Evolutionary conservation across 2,329 filamentous ascomycete species (phyloP).

Genomic region (Nemania sp.): DNA sequence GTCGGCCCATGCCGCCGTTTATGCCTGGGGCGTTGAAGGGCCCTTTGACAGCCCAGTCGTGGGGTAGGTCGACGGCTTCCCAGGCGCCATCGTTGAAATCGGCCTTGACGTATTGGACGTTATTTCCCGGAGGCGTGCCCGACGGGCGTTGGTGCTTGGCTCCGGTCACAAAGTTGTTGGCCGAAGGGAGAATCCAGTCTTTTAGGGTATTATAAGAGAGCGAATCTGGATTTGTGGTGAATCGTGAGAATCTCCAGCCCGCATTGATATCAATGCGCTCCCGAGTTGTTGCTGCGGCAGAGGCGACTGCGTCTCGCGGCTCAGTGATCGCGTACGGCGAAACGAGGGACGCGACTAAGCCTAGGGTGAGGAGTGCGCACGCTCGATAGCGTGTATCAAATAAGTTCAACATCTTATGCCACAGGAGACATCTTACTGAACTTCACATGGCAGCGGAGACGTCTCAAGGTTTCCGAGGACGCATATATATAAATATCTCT

Average conservation of each 20-base stretch:
- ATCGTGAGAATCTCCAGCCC: slow-evolving; percentile 44
- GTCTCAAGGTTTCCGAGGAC: not conserved
- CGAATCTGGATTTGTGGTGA: slow-evolving; percentile 41
- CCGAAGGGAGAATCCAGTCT: slow-evolving; percentile 42
- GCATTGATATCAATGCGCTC: slow-evolving; percentile 43
- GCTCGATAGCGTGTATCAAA: slow-evolving; percentile 9
- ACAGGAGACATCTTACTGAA: not conserved
- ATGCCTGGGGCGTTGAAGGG: slow-evolving; percentile 44
- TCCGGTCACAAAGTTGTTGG: slow-evolving; percentile 39
- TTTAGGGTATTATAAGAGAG: slow-evolving; percentile 42
- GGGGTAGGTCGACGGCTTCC: slow-evolving; percentile 47
- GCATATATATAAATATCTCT: not conserved
- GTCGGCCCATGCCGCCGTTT: slow-evolving; percentile 46
- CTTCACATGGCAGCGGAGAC: not conserved
- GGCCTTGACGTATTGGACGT: slow-evolving; percentile 37
- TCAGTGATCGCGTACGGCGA: slow-evolving; percentile 15
- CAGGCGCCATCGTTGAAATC: slow-evolving; percentile 41
- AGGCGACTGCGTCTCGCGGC: not conserved
- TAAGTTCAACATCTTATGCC: slow-evolving; percentile 13
- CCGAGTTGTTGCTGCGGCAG: slow-evolving; percentile 24
- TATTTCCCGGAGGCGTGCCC: slow-evolving; percentile 31
- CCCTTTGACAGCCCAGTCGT: slow-evolving; percentile 52
- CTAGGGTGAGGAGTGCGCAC: slow-evolving; percentile 9
- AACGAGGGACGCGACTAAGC: slow-evolving; percentile 13
- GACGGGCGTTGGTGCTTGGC: slow-evolving; percentile 33